Base-by-base conservation (phyloP, 2,329 filamentous ascomycete species). In the Sporothrix luriei region DNA sequence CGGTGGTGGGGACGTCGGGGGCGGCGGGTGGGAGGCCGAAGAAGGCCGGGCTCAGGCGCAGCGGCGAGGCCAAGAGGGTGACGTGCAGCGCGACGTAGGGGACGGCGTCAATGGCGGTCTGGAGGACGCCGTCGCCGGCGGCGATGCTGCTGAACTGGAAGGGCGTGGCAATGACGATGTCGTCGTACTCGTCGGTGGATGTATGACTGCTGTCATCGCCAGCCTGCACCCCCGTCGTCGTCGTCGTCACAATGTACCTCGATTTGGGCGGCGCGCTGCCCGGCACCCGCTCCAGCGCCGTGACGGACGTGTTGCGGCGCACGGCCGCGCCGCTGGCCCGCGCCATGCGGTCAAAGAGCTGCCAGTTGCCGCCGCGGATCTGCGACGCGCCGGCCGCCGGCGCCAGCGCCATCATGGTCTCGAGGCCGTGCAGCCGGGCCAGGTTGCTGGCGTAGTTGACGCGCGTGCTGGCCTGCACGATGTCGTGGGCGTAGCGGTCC, bases 401-500 rank as follows among this genome's bases (percentile, higher is more conserved):
- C 2, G 94, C 91, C 88, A 98, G 92, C 55, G 93, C 94, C 2
- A 96, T 87, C 90, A 97, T 93, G 1, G 94, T 88, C 75, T 96
- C 93, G 0, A 99, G 80, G 0, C 93, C 95, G 76, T 98, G 94
- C 62, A 98, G 95, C 48, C 88, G 82, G n/a, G 83, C 86, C 14
- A 98, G 79, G 74, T 98, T 97, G 64, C 94, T 92, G 0, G 91
- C 95, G 79, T 97, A 99, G 79, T 98, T 98, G 73, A 97, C 94
- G 24, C 95, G 86, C 0, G 95, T 97, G 70, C 89, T 91, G 1
- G 94, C 92, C 79, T 98, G 94, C 33, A 98, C 88, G 62, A 99
- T 87, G 66, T 99, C 92, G 16, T 87, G 86, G 0, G 89, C 84
- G 77, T 97, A 98, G 0, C 82, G 77, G 0, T 83, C 81, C 29